Evolutionary conservation across 2,329 filamentous ascomycete genomes (phyloP).

Genomic region (Exophiala sideris): DNA sequence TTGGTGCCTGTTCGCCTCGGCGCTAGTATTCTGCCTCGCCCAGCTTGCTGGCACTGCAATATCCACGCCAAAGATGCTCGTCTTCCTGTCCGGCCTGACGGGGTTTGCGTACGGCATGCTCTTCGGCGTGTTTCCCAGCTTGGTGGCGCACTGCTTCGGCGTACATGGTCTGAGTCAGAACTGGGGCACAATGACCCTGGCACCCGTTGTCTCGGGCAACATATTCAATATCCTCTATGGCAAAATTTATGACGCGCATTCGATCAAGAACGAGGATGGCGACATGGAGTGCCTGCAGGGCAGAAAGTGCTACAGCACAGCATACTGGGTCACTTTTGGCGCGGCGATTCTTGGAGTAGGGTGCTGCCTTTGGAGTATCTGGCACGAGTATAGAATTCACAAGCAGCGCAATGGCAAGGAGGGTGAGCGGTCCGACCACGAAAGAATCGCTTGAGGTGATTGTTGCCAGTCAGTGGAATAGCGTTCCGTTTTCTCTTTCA

Average conservation of each 20-base stretch:
- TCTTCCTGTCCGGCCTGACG: conserved; percentile 75
- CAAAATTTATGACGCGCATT: conserved; percentile 75
- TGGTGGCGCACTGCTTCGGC: conserved; percentile 86
- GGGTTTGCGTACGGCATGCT: conserved; percentile 89
- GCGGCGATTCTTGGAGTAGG: conserved; percentile 19
- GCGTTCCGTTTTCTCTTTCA: not conserved
- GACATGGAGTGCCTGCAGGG: conserved; percentile 74
- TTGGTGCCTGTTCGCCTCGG: conserved; percentile 83
- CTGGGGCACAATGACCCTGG: conserved; percentile 92
- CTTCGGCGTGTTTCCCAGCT: conserved; percentile 88
- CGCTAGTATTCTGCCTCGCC: conserved; percentile 71
- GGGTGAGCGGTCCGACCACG: conserved; percentile 14
- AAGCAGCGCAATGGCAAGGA: conserved; percentile 10
- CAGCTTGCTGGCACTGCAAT: conserved; percentile 75
- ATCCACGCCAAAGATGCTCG: conserved; percentile 71
- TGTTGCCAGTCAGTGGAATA: not conserved
- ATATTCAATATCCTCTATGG: conserved; percentile 93
- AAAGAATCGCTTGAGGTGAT: conserved; percentile 13
- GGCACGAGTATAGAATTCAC: conserved; percentile 38
- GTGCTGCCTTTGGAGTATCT: conserved; percentile 36
- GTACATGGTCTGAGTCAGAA: conserved; percentile 87
- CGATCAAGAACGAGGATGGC: conserved; percentile 60
- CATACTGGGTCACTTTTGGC: conserved; percentile 68
- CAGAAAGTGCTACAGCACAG: conserved; percentile 72
- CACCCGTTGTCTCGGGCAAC: conserved; percentile 83